A percentile compares a stretch with the other conserved stretches of the same genome.
These are phyloP conservation scores for Podosphaera leucotricha DNA, from an alignment of 2,329 filamentous ascomycete genomes.

Conservation along the genomic window DNA sequence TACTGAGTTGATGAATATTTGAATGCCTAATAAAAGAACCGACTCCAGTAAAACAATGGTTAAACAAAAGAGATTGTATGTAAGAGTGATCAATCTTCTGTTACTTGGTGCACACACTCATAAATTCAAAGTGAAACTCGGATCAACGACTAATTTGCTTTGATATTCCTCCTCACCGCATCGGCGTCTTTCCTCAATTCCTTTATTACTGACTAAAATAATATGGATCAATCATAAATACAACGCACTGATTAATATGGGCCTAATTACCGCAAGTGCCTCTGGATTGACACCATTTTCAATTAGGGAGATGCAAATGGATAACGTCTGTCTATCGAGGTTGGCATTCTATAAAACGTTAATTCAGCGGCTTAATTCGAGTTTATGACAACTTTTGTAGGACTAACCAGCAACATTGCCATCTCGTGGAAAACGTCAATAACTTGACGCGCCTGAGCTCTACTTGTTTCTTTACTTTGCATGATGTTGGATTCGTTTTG, in stretches of 20 bases:
- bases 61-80: too few relatives aligned
- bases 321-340: conserved; percentile 72
- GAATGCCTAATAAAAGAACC: too few relatives aligned
- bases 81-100: too few relatives aligned
- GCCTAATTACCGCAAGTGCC: conserved; percentile 54
- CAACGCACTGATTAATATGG: not conserved
- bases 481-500: conserved; percentile 30
- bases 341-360: conserved; percentile 52
- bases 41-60: too few relatives aligned
- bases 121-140: not conserved
- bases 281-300: conserved; percentile 95
- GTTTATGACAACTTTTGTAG: not conserved
- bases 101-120: too few relatives aligned
- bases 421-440: conserved; percentile 71
- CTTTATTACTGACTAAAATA: conserved; percentile 12
- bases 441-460: conserved; percentile 62
- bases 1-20: conserved; percentile 3
- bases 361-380: conserved; percentile 1
- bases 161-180: conserved; percentile 6
- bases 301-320: conserved; percentile 87
- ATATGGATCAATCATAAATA: conserved; percentile 4
- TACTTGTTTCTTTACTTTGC: conserved; percentile 34
- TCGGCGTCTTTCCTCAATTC: conserved; percentile 15
- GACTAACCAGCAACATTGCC: conserved; percentile 61
- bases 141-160: not conserved